These are phyloP conservation scores for Epichloe amarillans DNA, from an alignment of 2,329 filamentous ascomycete species.

Conservation along the genomic window DNA sequence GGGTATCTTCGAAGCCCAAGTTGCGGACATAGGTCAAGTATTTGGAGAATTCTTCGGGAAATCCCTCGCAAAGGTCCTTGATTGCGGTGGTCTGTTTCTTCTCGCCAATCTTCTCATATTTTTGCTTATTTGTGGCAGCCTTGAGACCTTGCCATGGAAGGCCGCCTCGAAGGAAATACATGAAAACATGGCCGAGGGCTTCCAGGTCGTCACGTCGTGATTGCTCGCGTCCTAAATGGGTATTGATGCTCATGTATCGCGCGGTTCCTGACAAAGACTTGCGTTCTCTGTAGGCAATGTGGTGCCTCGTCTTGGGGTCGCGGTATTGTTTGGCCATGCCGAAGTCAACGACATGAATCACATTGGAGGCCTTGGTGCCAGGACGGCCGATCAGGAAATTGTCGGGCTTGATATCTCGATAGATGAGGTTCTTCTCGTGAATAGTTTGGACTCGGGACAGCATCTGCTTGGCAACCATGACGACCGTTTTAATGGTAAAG, in stretches of 20 bases:
- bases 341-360: conserved; percentile 97
- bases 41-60: conserved; percentile 94
- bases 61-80: conserved; percentile 92
- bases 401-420: conserved; percentile 99
- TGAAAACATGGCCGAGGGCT: conserved; percentile 64
- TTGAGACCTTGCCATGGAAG: conserved; percentile 62
- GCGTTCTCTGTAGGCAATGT: conserved; percentile 92
- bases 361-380: conserved; percentile 85
- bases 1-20: conserved; percentile 94
- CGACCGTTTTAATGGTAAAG: conserved; percentile 98
- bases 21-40: conserved; percentile 96
- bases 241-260: conserved; percentile 99
- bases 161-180: conserved; percentile 61
- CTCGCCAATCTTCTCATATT: conserved; percentile 99
- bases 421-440: conserved; percentile 98
- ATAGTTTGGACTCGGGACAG: conserved; percentile 99
- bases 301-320: conserved; percentile 97
- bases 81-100: conserved; percentile 98
- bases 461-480: conserved; percentile 91
- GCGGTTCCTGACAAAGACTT: conserved; percentile 95
- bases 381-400: conserved; percentile 99
- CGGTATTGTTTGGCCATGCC: conserved; percentile 99
- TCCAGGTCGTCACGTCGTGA: conserved; percentile 93
- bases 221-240: conserved; percentile 89
- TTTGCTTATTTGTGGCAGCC: conserved; percentile 76